Percentiles rank a stretch among this genome's conserved stretches.
phyloP scores from a whole-genome alignment of 306 rosid genomes.

The Rosa rugosa region DNA sequence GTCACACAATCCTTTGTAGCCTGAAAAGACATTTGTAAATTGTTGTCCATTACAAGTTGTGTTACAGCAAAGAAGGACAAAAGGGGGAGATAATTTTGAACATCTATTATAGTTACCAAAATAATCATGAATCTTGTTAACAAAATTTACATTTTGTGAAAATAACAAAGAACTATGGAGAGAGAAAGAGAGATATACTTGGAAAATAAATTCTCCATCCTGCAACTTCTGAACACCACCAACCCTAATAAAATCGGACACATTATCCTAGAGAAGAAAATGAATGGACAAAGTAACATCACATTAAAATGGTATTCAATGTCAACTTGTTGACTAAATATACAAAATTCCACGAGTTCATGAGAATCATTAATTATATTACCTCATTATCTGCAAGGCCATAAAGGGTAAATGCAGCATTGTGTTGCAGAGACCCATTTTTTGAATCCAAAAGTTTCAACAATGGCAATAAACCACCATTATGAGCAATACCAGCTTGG shows the following conservation, averaged over 20 bases:
- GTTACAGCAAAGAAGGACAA: not conserved
- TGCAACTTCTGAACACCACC: slow-evolving; percentile 95
- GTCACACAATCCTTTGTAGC: slow-evolving; percentile 99
- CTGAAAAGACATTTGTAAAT: slow-evolving; percentile 47
- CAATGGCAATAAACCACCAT: slow-evolving; percentile 87
- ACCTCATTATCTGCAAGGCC: slow-evolving; percentile 99
- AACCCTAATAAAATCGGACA: slow-evolving; percentile 92
- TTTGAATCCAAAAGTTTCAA: slow-evolving; percentile 96
- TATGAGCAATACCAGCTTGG: slow-evolving; percentile 97
- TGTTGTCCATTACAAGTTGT: not conserved
- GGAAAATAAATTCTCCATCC: slow-evolving; percentile 98
- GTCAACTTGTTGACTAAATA: slow-evolving; percentile 23
- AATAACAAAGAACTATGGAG: slow-evolving; percentile 15
- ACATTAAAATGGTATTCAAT: slow-evolving; percentile 29
- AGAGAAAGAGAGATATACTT: slow-evolving; percentile 51
- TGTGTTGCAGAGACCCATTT: slow-evolving; percentile 98
- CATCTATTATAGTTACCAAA: slow-evolving; percentile 10
- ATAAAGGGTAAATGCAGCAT: slow-evolving; percentile 97
- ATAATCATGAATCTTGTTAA: not conserved
- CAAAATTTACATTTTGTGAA: slow-evolving; percentile 17
- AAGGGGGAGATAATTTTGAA: not conserved
- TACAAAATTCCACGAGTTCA: slow-evolving; percentile 19
- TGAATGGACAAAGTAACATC: slow-evolving; percentile 33
- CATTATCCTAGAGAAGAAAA: slow-evolving; percentile 74
- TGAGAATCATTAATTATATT: slow-evolving; percentile 19